Evolutionary conservation across 768 basidiomycete species (phyloP), one percentile per base, ranked within the genome.

Genomic region (Tephrocybe sp.): DNA sequence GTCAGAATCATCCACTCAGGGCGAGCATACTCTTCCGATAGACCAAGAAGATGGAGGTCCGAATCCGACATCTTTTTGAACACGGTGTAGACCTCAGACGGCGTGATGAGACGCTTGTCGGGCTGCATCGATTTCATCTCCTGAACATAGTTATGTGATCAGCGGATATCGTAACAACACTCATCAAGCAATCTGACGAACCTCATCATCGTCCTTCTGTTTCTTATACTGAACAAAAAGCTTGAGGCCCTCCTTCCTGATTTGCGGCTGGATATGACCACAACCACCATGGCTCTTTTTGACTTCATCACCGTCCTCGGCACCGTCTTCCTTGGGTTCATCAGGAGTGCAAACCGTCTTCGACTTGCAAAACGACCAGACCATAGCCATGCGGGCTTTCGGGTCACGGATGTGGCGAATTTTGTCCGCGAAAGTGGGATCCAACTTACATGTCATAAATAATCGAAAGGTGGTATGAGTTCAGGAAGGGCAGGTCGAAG

Each of bases 1-100:
- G 97, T 98, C 36, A 98, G 74, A 58, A 99, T 97, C 97, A 99
- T 98, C 97, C 97, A 99, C 63, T 98, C 93, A 2, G 97, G 97
- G 36, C 95, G 84, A 6, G 97, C 96, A 65, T 97, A 98, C 65
- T 93, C 91, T 51, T 94, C 91, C 23, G 90, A 95, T 9, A 98
- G 83, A 32, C 97, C 97, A 58, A 98, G 83, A 23, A 94, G 76
- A 56, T 86, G 81, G 14, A 98, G 79, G 65, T 98, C 96, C 11
- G 84, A 79, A 54, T 93, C 85, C 6, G 92, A 83, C 73, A 98
- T 93, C 80, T 98, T 98, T 73, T 92, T 91, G 68, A 98, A 84
- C n/a, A 91, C 85, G 37, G 88, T 88, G 69, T 94, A 90, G n/a
- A 90, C 90, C 61, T 96, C 93, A 4, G 84, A 84, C 2, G 94